Percentiles rank a stretch among this genome's conserved stretches.
These are phyloP conservation scores for Diutina sp. DNA, from an alignment of 1,139 yeast species.

Conservation along the genomic window DNA sequence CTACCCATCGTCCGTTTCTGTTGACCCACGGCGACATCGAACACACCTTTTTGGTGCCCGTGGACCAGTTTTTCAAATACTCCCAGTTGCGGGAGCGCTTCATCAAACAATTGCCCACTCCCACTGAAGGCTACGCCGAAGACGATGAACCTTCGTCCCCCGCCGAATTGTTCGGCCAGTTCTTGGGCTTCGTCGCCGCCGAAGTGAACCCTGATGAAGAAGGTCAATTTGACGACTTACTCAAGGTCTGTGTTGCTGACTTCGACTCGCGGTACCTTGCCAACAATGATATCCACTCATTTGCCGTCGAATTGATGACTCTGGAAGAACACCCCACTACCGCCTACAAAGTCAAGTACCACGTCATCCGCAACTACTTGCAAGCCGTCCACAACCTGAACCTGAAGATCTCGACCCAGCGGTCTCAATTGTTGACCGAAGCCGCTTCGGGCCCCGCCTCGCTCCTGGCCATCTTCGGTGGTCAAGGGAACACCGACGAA, in stretches of 20 bases:
- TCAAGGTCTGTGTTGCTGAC: slow-evolving; percentile 47
- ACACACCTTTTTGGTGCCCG: slow-evolving; percentile 79
- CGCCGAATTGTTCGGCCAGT: slow-evolving; percentile 75
- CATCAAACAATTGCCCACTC: slow-evolving; percentile 60
- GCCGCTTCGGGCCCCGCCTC: slow-evolving; percentile 38
- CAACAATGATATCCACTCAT: slow-evolving; percentile 69
- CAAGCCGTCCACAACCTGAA: slow-evolving; percentile 46
- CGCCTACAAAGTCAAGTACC: slow-evolving; percentile 51
- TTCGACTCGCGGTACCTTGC: neutral
- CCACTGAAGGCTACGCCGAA: slow-evolving; percentile 74
- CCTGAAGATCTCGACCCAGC: slow-evolving; percentile 13
- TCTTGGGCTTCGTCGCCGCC: slow-evolving; percentile 67
- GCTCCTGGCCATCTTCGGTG: slow-evolving; percentile 85
- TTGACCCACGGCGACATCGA: slow-evolving; percentile 80
- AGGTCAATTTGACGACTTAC: slow-evolving; percentile 55
- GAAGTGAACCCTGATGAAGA: slow-evolving; percentile 29
- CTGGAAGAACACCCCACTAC: slow-evolving; percentile 49
- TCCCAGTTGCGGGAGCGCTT: slow-evolving; percentile 86
- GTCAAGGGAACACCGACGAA: slow-evolving; percentile 97
- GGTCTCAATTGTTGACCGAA: slow-evolving; percentile 39
- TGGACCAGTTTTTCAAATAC: slow-evolving; percentile 64
- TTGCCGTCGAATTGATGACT: slow-evolving; percentile 57
- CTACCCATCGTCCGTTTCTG: slow-evolving; percentile 46
- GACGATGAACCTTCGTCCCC: slow-evolving; percentile 87
- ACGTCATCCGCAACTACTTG: slow-evolving; percentile 57